These are phyloP conservation scores for Salvia sclarea DNA, from an alignment of 305 asterid genomes.

Conservation along the genomic window DNA sequence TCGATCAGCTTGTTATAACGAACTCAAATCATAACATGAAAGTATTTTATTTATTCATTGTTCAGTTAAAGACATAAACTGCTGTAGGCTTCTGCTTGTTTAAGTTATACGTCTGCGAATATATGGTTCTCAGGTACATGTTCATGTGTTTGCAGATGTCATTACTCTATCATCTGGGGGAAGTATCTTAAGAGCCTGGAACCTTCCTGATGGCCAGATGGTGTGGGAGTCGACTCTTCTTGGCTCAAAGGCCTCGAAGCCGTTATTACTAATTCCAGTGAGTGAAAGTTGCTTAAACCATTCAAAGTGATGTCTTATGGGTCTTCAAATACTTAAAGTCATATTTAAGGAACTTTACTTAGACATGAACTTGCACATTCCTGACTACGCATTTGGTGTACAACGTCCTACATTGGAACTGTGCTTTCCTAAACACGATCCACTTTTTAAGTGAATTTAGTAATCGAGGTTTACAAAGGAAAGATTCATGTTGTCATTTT, in stretches of 20 bases:
- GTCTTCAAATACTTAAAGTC: constrained; percentile 11
- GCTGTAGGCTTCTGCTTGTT: neutral
- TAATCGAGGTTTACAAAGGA: constrained; percentile 7
- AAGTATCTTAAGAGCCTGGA: constrained; percentile 91
- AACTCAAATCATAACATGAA: neutral
- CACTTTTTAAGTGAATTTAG: constrained; percentile 10
- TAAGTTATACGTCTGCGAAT: constrained; percentile 17
- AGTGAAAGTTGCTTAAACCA: constrained; percentile 39
- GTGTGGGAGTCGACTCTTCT: constrained; percentile 83
- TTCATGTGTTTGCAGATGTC: constrained; percentile 58
- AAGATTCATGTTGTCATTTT: constrained; percentile 5
- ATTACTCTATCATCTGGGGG: constrained; percentile 81
- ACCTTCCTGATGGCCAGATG: constrained; percentile 99
- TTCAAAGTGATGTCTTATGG: constrained; percentile 8
- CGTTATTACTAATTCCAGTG: constrained; percentile 67
- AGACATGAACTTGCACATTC: constrained; percentile 21
- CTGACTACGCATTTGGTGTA: constrained; percentile 2
- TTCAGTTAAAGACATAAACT: neutral
- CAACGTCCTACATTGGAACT: neutral
- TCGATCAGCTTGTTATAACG: constrained; percentile 18
- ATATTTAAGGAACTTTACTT: constrained; percentile 1
- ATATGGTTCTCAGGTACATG: constrained; percentile 14
- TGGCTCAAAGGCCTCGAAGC: constrained; percentile 58
- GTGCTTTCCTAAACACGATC: constrained; percentile 14
- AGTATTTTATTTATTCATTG: neutral